Conservation (phyloP, 139 green algal species). For the Coelastrella sp. region DNA sequence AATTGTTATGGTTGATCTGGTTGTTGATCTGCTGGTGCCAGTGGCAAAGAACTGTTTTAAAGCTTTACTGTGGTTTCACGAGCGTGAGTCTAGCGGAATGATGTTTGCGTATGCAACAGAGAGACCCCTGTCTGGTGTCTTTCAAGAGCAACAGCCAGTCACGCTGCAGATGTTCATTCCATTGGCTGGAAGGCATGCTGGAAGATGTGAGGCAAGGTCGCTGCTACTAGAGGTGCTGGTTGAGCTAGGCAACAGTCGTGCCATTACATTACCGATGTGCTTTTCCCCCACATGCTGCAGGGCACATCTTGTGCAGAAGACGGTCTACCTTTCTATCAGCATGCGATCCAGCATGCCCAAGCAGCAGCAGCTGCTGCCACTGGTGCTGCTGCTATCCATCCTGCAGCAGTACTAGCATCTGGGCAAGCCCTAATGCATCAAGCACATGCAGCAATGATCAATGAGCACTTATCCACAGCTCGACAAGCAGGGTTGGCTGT, state of each 20-base stretch:
- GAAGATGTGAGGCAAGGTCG: too few relatives aligned
- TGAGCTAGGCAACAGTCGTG: neutral
- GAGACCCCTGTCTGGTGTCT: too few relatives aligned
- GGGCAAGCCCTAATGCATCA: conserved; percentile 16
- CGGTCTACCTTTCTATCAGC: neutral
- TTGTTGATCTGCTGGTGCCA: too few relatives aligned
- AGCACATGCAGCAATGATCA: conserved; percentile 15
- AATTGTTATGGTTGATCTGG: too few relatives aligned
- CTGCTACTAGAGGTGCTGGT: too few relatives aligned
- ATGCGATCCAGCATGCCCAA: neutral
- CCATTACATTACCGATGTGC: neutral
- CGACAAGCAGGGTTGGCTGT: neutral
- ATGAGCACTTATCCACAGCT: neutral
- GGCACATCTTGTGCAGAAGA: neutral
- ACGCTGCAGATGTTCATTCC: conserved; percentile 23
- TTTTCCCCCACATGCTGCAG: neutral
- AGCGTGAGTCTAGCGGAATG: too few relatives aligned
- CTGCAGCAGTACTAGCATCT: conserved; percentile 15
- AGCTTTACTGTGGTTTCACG: too few relatives aligned
- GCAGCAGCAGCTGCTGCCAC: neutral
- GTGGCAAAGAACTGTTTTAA: too few relatives aligned
- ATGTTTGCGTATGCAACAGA: too few relatives aligned
- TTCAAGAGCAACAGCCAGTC: too few relatives aligned
- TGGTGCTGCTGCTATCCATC: neutral
- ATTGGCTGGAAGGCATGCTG: too few relatives aligned